Base-by-base conservation (phyloP, 2,329 filamentous ascomycete species). In the Calonectria honghensis region DNA sequence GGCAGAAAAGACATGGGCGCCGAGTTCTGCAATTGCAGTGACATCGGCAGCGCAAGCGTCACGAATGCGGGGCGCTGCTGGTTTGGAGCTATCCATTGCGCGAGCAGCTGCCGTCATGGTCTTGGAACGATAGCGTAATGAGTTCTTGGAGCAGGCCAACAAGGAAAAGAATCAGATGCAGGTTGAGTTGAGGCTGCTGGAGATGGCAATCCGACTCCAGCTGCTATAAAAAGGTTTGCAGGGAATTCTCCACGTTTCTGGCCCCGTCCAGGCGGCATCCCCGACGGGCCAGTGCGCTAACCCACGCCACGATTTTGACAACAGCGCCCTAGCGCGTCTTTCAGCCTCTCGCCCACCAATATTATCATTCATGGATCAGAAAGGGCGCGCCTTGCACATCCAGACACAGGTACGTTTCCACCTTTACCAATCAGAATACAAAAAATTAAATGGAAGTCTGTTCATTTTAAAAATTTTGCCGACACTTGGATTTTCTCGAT, bases 1-100 rank as follows among this genome's bases (percentile, higher is more conserved):
- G 24, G 75, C 68, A 18, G 80, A 72, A 73, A 88, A 89, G 65
- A 85, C 83, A 45, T 80, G 73, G 0, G 81, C 74, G 27, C 85
- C 86, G 1, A 88, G 80, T 6, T 79, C 65, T 31, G 82, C 77
- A 48, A 88, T 84, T 45, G 32, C 59, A 4, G 24, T 2, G 0
- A 67, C 74, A 52, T 80, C 78, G 14, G 37, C 57, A 27, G 57
- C 1, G 37, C 6, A n/a, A 52, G 31, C 13, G 5, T 71, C 41
- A 71, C 78, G 52, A 11, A 59, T 68, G 7, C 27, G 18, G 5
- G 66, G 35, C 41, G 52, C 11, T 16, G 35, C 27, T 2, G 52
- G 6, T 18, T 54, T 50, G 11, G 51, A 11, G 16, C 20, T 5
- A 13, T 48, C 29, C 20, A 45, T 48, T 59, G 37, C 50, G 39